Evolutionary conservation across 805 yeast genomes (phyloP).

Genomic region (Wickerhamiella occidentalis): DNA sequence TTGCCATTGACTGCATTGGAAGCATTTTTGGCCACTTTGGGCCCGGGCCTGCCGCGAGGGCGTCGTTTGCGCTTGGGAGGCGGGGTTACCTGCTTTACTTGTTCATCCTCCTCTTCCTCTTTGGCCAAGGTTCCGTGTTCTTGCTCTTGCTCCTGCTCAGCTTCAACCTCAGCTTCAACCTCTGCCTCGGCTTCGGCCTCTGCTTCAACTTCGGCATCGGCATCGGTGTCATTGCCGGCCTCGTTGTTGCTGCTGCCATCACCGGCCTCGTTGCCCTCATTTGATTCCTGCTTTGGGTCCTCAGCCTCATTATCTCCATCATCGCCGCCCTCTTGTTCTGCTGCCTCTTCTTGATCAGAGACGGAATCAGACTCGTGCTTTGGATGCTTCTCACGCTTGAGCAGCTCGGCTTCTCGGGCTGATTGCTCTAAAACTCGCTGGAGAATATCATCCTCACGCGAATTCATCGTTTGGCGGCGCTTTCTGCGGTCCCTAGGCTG

Average conservation of each 20-base stretch:
- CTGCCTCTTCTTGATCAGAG: not conserved
- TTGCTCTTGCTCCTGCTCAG: not conserved
- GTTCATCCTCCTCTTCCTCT: not conserved
- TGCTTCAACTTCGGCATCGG: not conserved
- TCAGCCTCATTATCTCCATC: not conserved
- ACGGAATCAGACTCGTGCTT: not conserved
- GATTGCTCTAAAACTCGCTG: slow-evolving; percentile 33
- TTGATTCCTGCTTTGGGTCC: not conserved
- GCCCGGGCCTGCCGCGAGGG: slow-evolving; percentile 7
- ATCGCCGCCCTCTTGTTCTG: not conserved
- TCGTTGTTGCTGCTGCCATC: not conserved
- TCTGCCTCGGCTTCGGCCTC: not conserved
- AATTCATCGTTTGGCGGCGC: slow-evolving; percentile 24
- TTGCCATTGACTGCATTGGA: slow-evolving; percentile 1
- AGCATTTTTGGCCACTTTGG: not conserved
- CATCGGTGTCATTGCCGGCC: slow-evolving; percentile 9
- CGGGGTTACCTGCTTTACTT: not conserved
- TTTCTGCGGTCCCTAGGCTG: not conserved
- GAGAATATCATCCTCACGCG: slow-evolving; percentile 31
- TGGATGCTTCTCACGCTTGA: not conserved
- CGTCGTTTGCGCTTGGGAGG: slow-evolving; percentile 6
- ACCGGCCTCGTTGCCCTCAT: not conserved
- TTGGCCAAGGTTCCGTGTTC: not conserved
- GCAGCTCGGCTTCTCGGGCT: slow-evolving; percentile 25
- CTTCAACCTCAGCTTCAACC: not conserved